Evolutionary conservation across 768 basidiomycete genomes (phyloP).

Genomic region (Boletus huronensis): DNA sequence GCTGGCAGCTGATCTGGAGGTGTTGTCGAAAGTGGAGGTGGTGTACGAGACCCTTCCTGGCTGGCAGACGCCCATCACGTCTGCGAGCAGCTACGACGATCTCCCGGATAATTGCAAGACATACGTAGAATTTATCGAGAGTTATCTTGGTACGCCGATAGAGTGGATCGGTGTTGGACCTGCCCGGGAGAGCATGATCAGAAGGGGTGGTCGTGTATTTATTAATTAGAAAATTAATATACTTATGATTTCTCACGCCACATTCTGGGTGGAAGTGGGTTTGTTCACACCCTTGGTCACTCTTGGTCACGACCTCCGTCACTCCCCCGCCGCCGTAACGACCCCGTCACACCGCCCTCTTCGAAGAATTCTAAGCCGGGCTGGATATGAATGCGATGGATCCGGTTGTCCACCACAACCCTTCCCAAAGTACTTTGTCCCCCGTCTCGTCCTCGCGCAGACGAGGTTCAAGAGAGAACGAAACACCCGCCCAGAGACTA

Average conservation of each 20-base stretch:
- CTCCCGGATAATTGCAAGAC: conserved; percentile 82
- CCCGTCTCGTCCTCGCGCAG: conserved; percentile 42
- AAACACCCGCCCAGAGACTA: conserved; percentile 65
- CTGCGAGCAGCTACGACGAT: conserved; percentile 58
- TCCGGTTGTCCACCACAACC: conserved; percentile 31
- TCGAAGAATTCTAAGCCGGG: conserved; percentile 10
- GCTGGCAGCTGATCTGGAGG: conserved; percentile 73
- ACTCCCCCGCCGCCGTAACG: conserved; percentile 34
- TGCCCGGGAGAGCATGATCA: conserved; percentile 74
- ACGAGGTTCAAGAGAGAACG: conserved; percentile 60
- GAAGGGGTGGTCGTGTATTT: conserved; percentile 13
- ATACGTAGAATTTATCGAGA: conserved; percentile 87
- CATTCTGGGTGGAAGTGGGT: conserved; percentile 6
- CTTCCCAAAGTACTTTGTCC: conserved; percentile 31
- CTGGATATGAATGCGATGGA: conserved; percentile 33
- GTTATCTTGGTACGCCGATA: conserved; percentile 65
- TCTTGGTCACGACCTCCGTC: conserved; percentile 33
- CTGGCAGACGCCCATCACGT: conserved; percentile 79
- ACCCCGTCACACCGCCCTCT: conserved; percentile 30
- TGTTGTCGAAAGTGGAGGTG: conserved; percentile 76
- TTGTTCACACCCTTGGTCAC: conserved; percentile 27
- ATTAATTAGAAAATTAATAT: conserved; percentile 21
- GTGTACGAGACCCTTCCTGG: conserved; percentile 87
- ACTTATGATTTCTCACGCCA: conserved; percentile 24
- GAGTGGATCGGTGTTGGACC: conserved; percentile 96